phyloP scores from a whole-genome alignment of 345 rosid genomes.

The Acer yangbiense region DNA sequence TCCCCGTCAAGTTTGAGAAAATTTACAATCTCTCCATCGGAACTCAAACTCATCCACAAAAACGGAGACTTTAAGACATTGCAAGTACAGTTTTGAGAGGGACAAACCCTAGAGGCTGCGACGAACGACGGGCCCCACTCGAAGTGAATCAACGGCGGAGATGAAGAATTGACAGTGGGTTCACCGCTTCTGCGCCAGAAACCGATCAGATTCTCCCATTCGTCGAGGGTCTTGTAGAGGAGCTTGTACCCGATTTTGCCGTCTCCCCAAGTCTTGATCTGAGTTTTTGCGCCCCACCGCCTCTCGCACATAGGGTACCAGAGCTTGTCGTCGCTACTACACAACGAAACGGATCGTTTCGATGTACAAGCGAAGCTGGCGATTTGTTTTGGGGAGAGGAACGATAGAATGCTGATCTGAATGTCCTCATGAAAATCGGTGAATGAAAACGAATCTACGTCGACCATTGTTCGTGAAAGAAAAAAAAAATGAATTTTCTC shows the following conservation, averaged over 20 bases:
- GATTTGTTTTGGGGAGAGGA: slow-evolving; percentile 67
- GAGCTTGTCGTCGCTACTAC: slow-evolving; percentile 57
- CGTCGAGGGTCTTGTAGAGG: slow-evolving; percentile 63
- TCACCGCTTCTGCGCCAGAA: slow-evolving; percentile 93
- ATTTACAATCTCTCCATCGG: slow-evolving; percentile 53
- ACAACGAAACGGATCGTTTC: slow-evolving; percentile 60
- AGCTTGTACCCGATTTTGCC: slow-evolving; percentile 59
- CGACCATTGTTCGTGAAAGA: slow-evolving; percentile 9
- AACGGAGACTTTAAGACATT: slow-evolving; percentile 61
- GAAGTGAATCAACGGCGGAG: slow-evolving; percentile 67
- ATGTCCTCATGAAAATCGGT: slow-evolving; percentile 81
- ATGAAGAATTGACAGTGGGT: slow-evolving; percentile 25
- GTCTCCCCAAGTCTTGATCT: slow-evolving; percentile 71
- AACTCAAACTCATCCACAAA: slow-evolving; percentile 55
- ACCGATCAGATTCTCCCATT: slow-evolving; percentile 75
- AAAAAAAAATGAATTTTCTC: slow-evolving; percentile 17
- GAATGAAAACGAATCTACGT: slow-evolving; percentile 38
- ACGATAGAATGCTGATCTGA: slow-evolving; percentile 76
- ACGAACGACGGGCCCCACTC: slow-evolving; percentile 88
- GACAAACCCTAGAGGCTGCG: slow-evolving; percentile 60
- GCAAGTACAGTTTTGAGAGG: slow-evolving; percentile 45
- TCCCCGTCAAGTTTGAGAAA: slow-evolving; percentile 60
- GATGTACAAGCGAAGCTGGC: slow-evolving; percentile 81
- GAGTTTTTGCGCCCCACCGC: slow-evolving; percentile 77
- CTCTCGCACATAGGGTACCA: slow-evolving; percentile 79